Percentiles rank a stretch among this genome's conserved stretches.
Evolutionary conservation across 768 basidiomycete species (phyloP).

Genomic region (Mycena amicta): DNA sequence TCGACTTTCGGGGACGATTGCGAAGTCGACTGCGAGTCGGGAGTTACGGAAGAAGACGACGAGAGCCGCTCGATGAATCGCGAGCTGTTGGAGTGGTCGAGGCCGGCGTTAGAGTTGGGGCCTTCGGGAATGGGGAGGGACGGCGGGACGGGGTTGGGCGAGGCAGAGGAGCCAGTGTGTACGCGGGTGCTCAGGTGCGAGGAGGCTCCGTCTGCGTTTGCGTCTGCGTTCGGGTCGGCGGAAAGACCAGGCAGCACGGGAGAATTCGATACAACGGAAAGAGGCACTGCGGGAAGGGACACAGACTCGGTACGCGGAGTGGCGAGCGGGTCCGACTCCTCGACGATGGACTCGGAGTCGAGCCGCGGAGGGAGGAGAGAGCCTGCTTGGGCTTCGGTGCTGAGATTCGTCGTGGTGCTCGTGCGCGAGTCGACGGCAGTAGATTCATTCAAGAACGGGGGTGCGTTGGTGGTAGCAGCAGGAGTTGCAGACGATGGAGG

Average conservation of each 20-base stretch:
- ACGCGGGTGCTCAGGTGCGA: conserved; percentile 5
- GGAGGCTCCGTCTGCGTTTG: not conserved
- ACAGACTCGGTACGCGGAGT: not conserved
- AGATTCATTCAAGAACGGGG: not conserved
- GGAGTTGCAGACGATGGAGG: not conserved
- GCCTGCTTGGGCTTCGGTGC: conserved; percentile 13
- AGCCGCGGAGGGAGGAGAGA: not conserved
- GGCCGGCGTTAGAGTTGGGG: too few relatives aligned
- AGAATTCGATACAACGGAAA: not conserved
- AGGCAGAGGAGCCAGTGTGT: conserved; percentile 18
- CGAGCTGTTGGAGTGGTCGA: conserved; percentile 8
- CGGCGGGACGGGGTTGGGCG: conserved; percentile 28
- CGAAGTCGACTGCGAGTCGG: too few relatives aligned
- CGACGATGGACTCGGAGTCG: not conserved
- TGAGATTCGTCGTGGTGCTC: conserved; percentile 3
- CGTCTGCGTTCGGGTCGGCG: not conserved
- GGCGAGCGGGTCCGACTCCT: not conserved
- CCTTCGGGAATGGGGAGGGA: too few relatives aligned
- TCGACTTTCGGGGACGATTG: not conserved
- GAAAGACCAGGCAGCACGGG: too few relatives aligned
- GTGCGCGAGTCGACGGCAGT: not conserved
- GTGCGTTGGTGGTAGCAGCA: not conserved
- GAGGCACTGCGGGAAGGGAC: not conserved
- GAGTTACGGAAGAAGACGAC: too few relatives aligned
- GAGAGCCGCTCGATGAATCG: not conserved